phyloP scores from a whole-genome alignment of 306 rosid species.

The Macrotyloma uniflorum region DNA sequence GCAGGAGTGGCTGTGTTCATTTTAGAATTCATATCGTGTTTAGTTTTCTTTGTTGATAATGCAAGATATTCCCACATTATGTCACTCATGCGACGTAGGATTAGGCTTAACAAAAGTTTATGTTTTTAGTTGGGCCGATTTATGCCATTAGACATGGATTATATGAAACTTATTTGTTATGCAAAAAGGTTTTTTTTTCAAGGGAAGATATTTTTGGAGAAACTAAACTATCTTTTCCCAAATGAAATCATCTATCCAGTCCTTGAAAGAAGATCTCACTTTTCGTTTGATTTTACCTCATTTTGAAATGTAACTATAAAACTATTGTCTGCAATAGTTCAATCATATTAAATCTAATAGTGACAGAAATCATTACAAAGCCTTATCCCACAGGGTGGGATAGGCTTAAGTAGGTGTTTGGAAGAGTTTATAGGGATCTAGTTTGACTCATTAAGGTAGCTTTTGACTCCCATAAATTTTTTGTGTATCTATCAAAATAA shows the following conservation, averaged over 20 bases:
- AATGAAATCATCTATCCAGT: neutral
- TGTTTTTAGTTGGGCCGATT: slow-evolving; percentile 21
- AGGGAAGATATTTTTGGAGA: slow-evolving; percentile 11
- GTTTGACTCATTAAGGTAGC: too few species aligned
- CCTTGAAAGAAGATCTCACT: slow-evolving; percentile 10
- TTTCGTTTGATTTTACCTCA: neutral
- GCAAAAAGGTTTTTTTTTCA: neutral
- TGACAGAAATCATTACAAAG: neutral
- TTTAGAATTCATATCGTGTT: slow-evolving; percentile 20
- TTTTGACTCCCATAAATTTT: neutral
- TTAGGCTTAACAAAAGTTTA: neutral
- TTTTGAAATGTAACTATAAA: neutral
- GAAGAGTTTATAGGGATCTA: neutral
- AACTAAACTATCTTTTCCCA: neutral
- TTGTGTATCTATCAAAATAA: neutral
- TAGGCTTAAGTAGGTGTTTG: neutral
- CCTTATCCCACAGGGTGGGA: neutral
- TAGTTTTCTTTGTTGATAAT: slow-evolving; percentile 20
- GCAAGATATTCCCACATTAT: neutral
- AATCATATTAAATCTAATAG: neutral
- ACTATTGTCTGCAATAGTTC: neutral
- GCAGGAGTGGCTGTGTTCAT: neutral
- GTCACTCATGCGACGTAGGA: neutral
- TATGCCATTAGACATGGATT: neutral
- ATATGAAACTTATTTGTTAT: neutral